These are phyloP conservation scores for Neopestalotiopsis sp. DNA, from an alignment of 2,329 filamentous ascomycete species.

Conservation along the genomic window DNA sequence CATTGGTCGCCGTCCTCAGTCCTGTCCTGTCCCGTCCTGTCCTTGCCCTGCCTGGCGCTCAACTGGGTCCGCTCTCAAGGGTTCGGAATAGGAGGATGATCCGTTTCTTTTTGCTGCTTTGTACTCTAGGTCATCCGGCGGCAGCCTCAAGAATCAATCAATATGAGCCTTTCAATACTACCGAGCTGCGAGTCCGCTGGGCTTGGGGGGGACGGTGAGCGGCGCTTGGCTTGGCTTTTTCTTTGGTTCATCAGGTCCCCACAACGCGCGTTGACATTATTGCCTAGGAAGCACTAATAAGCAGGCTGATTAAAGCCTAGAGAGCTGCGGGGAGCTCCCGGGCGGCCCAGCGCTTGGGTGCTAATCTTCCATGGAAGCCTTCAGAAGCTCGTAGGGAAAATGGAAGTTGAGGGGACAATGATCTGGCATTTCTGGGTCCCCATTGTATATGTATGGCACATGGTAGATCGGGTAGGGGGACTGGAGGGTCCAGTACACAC, in stretches of 20 bases:
- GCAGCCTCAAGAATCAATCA: neutral
- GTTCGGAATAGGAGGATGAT: conserved; percentile 4
- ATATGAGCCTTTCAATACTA: conserved; percentile 1
- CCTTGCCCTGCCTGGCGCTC: no score
- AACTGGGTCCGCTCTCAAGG: conserved; percentile 1
- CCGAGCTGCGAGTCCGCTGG: neutral
- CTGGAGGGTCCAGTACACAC: no score
- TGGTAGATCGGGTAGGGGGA: neutral
- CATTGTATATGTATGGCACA: neutral
- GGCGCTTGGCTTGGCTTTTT: neutral
- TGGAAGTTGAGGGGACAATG: neutral
- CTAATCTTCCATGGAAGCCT: conserved; percentile 14
- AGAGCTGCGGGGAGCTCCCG: conserved; percentile 11
- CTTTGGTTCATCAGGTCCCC: neutral
- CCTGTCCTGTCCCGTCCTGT: no score
- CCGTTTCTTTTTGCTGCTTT: neutral
- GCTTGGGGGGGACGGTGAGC: neutral
- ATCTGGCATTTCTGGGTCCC: neutral
- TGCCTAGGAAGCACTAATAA: conserved; percentile 3
- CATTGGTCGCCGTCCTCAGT: no score
- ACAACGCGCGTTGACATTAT: conserved; percentile 8
- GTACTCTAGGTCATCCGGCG: neutral
- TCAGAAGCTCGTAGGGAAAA: conserved; percentile 5
- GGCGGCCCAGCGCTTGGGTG: neutral
- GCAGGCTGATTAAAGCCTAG: conserved; percentile 10